These are phyloP conservation scores for Coniferiporia sulphurascens DNA, from an alignment of 1,284 basidiomycete species.

Conservation along the genomic window DNA sequence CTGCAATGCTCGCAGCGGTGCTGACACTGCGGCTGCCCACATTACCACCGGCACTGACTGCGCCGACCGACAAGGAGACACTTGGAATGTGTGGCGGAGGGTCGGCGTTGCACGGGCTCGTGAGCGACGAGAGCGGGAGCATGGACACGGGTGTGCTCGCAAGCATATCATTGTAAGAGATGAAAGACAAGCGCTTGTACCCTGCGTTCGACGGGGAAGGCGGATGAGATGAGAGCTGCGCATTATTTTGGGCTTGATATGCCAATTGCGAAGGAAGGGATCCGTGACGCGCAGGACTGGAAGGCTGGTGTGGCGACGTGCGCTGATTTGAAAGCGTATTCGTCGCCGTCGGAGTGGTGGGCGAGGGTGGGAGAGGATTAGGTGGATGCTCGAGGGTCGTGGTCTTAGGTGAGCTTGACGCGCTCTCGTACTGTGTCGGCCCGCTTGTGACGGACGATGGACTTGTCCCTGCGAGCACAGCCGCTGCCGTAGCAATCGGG, in stretches of 20 bases:
- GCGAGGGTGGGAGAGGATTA: slow-evolving; percentile 20
- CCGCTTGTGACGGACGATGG: slow-evolving; percentile 23
- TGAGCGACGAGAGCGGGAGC: slow-evolving; percentile 67
- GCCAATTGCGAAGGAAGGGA: slow-evolving; percentile 16
- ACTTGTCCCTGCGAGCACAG: slow-evolving; percentile 2
- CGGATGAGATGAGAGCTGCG: slow-evolving; percentile 36
- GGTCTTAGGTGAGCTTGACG: slow-evolving; percentile 20
- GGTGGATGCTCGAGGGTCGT: slow-evolving; percentile 25
- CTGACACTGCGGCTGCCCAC: slow-evolving; percentile 9
- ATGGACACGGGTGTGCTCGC: slow-evolving; percentile 69
- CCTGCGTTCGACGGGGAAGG: slow-evolving; percentile 49
- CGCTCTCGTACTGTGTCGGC: slow-evolving; percentile 17
- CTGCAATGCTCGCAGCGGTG: slow-evolving; percentile 13
- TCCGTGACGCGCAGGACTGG: slow-evolving; percentile 6
- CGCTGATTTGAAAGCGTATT: slow-evolving; percentile 2
- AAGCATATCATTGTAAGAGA: slow-evolving; percentile 81
- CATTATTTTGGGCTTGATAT: too few species aligned
- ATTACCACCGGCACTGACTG: slow-evolving; percentile 5
- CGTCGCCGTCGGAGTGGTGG: slow-evolving; percentile 9
- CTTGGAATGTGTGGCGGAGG: slow-evolving; percentile 65
- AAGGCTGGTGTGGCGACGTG: slow-evolving; percentile 1
- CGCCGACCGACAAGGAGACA: slow-evolving; percentile 36
- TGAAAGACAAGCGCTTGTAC: slow-evolving; percentile 73
- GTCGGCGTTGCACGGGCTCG: slow-evolving; percentile 47
- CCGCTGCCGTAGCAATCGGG: not conserved